phyloP scores from a whole-genome alignment of 495 filamentous ascomycete species.

The Penicillium atrosanguineum region DNA sequence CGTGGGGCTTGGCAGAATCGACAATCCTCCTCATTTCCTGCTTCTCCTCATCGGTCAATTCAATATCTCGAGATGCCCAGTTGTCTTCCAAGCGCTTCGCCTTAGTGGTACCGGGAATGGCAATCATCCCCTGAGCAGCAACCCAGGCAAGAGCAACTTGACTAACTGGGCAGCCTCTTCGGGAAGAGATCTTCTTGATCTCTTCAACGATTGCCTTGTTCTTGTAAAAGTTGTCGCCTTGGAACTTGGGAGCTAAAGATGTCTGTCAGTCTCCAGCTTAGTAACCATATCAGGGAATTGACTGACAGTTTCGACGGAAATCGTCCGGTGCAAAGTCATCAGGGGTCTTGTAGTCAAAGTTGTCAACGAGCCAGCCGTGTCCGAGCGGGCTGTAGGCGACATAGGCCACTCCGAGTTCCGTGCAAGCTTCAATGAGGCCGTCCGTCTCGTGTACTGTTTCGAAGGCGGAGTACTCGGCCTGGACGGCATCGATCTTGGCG shows the following conservation, averaged over 20 bases:
- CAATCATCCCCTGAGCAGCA: conserved; percentile 44
- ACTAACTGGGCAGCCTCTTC: conserved; percentile 36
- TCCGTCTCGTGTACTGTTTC: conserved; percentile 48
- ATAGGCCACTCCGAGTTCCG: conserved; percentile 42
- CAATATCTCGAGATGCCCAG: conserved; percentile 39
- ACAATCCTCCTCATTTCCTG: conserved; percentile 37
- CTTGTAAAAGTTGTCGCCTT: conserved; percentile 51
- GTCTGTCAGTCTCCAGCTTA: background rate
- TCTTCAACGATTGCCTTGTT: conserved; percentile 45
- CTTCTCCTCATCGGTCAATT: conserved; percentile 34
- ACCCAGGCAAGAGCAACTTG: conserved; percentile 50
- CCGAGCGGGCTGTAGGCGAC: conserved; percentile 47
- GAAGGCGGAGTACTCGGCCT: conserved; percentile 51
- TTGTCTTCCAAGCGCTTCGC: conserved; percentile 38
- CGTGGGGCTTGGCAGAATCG: conserved; percentile 39
- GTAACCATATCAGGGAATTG: too few relatives aligned
- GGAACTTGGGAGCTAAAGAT: conserved; percentile 42
- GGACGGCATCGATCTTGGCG: conserved; percentile 50
- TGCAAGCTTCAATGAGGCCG: conserved; percentile 37
- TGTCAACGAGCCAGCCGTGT: conserved; percentile 46
- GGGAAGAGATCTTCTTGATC: conserved; percentile 39
- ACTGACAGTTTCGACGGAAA: conserved; percentile 37
- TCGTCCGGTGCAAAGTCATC: conserved; percentile 46
- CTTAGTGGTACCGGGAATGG: conserved; percentile 51
- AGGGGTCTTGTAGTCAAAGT: conserved; percentile 41